Evolutionary conservation across 495 filamentous ascomycete species (phyloP).

Genomic region (Lichina pygmaea): DNA sequence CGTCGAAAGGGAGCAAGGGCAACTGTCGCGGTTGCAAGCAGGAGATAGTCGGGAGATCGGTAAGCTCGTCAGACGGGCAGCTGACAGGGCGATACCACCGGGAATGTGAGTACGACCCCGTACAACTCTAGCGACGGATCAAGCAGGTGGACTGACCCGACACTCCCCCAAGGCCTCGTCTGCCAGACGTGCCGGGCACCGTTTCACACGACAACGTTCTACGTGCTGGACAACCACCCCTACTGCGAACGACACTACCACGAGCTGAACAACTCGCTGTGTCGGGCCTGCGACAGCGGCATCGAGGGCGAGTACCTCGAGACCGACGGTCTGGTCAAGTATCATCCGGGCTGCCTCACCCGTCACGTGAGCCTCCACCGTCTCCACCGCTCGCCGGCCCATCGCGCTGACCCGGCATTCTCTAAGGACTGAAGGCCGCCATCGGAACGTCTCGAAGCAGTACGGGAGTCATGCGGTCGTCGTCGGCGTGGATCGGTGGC

Average conservation of each 20-base stretch:
- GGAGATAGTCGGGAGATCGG: slow-evolving; percentile 65
- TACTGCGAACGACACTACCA: slow-evolving; percentile 91
- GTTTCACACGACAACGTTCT: slow-evolving; percentile 76
- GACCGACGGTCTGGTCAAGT: slow-evolving; percentile 48
- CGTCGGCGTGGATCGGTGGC: slow-evolving; percentile 78
- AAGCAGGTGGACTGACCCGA: background rate
- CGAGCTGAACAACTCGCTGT: slow-evolving; percentile 64
- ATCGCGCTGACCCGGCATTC: too few relatives aligned
- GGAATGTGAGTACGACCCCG: slow-evolving; percentile 21
- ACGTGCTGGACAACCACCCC: slow-evolving; percentile 63
- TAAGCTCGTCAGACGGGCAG: slow-evolving; percentile 80
- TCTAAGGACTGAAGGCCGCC: slow-evolving; percentile 28
- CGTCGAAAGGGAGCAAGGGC: slow-evolving; percentile 21
- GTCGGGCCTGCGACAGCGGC: slow-evolving; percentile 47
- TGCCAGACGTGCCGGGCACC: slow-evolving; percentile 61
- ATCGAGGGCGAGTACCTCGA: slow-evolving; percentile 95
- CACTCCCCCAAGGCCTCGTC: slow-evolving; percentile 27
- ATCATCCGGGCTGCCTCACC: slow-evolving; percentile 66
- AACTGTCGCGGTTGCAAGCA: slow-evolving; percentile 61
- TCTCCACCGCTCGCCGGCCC: background rate
- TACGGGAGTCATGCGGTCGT: slow-evolving; percentile 97
- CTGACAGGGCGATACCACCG: slow-evolving; percentile 87
- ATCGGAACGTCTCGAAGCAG: slow-evolving; percentile 74
- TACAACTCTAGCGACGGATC: background rate
- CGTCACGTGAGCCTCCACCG: slow-evolving; percentile 27